phyloP scores from a whole-genome alignment of 148 eudicot genomes.

The Camellia japonica region DNA sequence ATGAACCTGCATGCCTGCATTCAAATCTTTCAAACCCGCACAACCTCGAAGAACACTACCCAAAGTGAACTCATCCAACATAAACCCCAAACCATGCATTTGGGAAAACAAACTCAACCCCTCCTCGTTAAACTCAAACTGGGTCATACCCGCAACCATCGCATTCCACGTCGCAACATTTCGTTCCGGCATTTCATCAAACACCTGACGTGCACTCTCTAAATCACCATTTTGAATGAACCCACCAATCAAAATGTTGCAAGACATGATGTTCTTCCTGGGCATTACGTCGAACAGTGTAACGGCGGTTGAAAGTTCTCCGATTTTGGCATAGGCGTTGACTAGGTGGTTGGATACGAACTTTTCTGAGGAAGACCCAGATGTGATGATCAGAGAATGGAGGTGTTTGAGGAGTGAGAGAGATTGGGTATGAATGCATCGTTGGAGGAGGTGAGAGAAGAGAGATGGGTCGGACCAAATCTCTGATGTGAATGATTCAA shows the following conservation, averaged over 20 bases:
- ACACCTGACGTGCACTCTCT: constrained; percentile 49
- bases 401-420: constrained; percentile 50
- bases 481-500: constrained; percentile 39
- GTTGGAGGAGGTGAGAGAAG: constrained; percentile 56
- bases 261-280: constrained; percentile 64
- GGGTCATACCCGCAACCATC: constrained; percentile 61
- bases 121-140: constrained; percentile 54
- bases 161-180: constrained; percentile 91
- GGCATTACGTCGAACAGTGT: constrained; percentile 54
- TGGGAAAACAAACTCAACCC: constrained; percentile 51
- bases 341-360: constrained; percentile 63
- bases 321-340: constrained; percentile 61
- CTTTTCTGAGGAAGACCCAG: constrained; percentile 55
- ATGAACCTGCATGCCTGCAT: constrained; percentile 64
- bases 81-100: constrained; percentile 60
- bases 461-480: constrained; percentile 60
- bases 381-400: constrained; percentile 54
- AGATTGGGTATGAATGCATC: constrained; percentile 46
- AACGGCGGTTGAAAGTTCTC: constrained; percentile 34
- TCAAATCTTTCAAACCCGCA: constrained; percentile 58
- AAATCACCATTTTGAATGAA: constrained; percentile 52
- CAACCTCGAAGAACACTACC: constrained; percentile 80
- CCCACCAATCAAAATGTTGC: constrained; percentile 73
- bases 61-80: constrained; percentile 61
- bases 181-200: constrained; percentile 65